Evolutionary conservation across 1,284 basidiomycete genomes (phyloP).

Genomic region (Stereum hirsutum): DNA sequence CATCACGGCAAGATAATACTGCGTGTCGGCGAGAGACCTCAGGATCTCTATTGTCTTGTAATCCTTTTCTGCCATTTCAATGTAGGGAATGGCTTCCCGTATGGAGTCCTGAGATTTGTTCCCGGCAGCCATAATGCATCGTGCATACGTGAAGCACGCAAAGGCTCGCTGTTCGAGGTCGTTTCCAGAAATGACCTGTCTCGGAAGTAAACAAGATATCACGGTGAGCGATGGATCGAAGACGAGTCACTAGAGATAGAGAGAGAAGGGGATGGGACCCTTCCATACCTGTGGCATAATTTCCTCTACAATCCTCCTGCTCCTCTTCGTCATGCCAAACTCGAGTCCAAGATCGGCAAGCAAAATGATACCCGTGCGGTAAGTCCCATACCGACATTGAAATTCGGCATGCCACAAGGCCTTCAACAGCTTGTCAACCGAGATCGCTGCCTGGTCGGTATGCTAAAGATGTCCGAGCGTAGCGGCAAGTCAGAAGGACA

Average conservation of each 20-base stretch:
- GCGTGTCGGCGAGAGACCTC: slow-evolving; percentile 52
- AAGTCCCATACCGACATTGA: slow-evolving; percentile 53
- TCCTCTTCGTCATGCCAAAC: slow-evolving; percentile 63
- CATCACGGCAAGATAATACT: slow-evolving; percentile 58
- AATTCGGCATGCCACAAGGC: slow-evolving; percentile 76
- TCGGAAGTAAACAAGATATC: background rate
- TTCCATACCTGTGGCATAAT: slow-evolving; percentile 72
- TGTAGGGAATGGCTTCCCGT: slow-evolving; percentile 45
- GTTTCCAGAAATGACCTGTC: slow-evolving; percentile 59
- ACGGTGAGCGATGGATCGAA: too few species aligned
- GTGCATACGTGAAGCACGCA: slow-evolving; percentile 60
- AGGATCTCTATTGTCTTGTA: slow-evolving; percentile 50
- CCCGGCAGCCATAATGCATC: slow-evolving; percentile 52
- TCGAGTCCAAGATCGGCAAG: slow-evolving; percentile 71
- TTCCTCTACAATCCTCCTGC: slow-evolving; percentile 56
- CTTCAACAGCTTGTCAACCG: slow-evolving; percentile 57
- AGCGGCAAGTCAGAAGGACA: too few species aligned
- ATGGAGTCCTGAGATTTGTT: slow-evolving; percentile 33
- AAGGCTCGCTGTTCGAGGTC: slow-evolving; percentile 71
- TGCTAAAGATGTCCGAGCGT: slow-evolving; percentile 23
- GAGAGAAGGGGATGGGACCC: too few species aligned
- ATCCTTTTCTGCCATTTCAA: slow-evolving; percentile 56
- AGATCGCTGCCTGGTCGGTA: slow-evolving; percentile 47
- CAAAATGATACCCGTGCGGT: slow-evolving; percentile 57
- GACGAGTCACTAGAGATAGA: too few species aligned